phyloP scores from a whole-genome alignment of 2,329 filamentous ascomycete genomes.

The Gyromitra esculenta region DNA sequence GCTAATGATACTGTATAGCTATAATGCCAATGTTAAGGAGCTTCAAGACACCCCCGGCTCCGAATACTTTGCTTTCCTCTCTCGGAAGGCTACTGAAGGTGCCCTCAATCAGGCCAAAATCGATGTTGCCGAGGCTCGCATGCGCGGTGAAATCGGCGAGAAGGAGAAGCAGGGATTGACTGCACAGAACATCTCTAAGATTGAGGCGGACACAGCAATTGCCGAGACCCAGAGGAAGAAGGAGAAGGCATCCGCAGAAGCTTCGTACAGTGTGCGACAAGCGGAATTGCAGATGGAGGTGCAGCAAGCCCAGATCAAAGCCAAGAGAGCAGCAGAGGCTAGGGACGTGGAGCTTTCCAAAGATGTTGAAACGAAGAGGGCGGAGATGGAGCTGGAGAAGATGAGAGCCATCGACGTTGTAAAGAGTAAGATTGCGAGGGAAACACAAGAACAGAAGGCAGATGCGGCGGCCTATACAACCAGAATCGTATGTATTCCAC shows the following conservation, averaged over 20 bases:
- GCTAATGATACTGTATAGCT: conserved; percentile 60
- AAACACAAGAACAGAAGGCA: conserved; percentile 74
- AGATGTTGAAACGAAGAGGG: conserved; percentile 79
- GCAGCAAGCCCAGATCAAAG: conserved; percentile 78
- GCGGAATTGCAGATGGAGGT: conserved; percentile 78
- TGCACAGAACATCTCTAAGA: conserved; percentile 87
- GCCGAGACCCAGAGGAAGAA: conserved; percentile 85
- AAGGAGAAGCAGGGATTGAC: conserved; percentile 80
- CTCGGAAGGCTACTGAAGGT: conserved; percentile 68
- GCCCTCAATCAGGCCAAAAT: conserved; percentile 60
- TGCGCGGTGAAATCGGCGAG: conserved; percentile 77
- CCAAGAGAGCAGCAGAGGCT: conserved; percentile 76
- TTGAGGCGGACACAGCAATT: conserved; percentile 84
- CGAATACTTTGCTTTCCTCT: conserved; percentile 84
- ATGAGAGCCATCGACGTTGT: conserved; percentile 81
- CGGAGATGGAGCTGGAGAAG: conserved; percentile 80
- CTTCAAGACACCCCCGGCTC: conserved; percentile 82
- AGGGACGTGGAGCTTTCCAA: conserved; percentile 83
- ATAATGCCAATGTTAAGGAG: conserved; percentile 84
- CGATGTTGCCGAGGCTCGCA: conserved; percentile 72
- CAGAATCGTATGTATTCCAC: conserved; percentile 19
- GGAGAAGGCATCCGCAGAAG: conserved; percentile 81
- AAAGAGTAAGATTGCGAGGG: conserved; percentile 75
- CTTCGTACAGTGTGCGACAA: conserved; percentile 76
- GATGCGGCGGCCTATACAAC: conserved; percentile 66